Evolutionary conservation across 192 early-diverging fungal species (phyloP), one percentile per base, ranked within the genome.

Genomic region (Spinellus fusiger): DNA sequence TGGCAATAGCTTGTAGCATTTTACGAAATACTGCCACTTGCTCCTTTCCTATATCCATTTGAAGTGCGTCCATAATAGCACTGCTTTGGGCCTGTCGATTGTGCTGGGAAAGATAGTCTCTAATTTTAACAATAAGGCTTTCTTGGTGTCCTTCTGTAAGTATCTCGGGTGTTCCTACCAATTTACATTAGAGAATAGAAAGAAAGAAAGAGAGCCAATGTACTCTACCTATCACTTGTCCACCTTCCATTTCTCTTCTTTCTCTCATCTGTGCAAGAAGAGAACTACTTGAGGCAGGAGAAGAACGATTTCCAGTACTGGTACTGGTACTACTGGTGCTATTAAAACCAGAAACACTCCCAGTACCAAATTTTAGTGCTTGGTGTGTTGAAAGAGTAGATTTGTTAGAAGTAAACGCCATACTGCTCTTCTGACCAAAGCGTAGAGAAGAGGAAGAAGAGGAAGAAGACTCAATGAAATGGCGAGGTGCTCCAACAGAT

Each of bases 1-100:
- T 68, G 2, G 87, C 84, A 54, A 91, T 83, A 1, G 75, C 86
- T 62, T 80, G 82, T 7, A 90, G 64, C 82, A 91, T 79, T 61
- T 83, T 82, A 22, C 80, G 73, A 56, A 91, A 86, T 9, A 86
- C 52, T 0, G 71, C 52, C 9, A 80, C 77, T 35, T 88, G 76
- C 2, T 81, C 71, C 23, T 75, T 65, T 7, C 51, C 66, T 4
- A 86, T 65, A 34, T 83, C 70, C 12, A 77, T 26, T n/a, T 76
- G 62, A 27, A 88, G 81, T 33, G 77, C 49, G 0, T 54, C 58
- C 6, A 91, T 65, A 26, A 91, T 74, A 47, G 84, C 77, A 0
- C 57, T 16, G 4, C 77, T 77, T 15, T 73, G 63, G 3, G 77
- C 84, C 2, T 67, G 52, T 2, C 80, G 79, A 5, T 73, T 77